Evolutionary conservation across 345 rosid species (phyloP).

Genomic region (Boechera stricta): DNA sequence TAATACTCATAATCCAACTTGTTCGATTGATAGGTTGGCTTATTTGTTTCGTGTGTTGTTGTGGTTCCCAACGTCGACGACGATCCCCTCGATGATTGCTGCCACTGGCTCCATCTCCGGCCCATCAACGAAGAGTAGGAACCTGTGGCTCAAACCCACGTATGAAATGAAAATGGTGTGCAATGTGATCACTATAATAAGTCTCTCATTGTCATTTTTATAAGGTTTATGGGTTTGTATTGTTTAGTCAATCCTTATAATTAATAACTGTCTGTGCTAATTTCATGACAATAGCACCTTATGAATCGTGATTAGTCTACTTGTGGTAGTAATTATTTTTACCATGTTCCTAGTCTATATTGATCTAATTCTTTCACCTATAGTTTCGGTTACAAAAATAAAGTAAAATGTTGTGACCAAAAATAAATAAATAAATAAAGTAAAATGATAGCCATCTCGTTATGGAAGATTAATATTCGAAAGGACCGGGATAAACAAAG

Average conservation of each 20-base stretch:
- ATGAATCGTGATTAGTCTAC: not conserved
- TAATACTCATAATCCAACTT: constrained; percentile 34
- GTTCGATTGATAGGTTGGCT: constrained; percentile 41
- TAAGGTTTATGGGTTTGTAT: not conserved
- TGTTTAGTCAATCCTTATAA: not conserved
- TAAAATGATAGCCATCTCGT: no score
- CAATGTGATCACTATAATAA: constrained; percentile 6
- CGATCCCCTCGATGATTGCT: constrained; percentile 20
- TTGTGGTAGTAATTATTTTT: not conserved
- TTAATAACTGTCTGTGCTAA: not conserved
- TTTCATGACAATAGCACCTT: not conserved
- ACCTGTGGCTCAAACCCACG: not conserved
- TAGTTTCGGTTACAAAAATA: no score
- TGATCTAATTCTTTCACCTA: no score
- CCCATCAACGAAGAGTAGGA: not conserved
- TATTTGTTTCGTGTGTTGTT: constrained; percentile 39
- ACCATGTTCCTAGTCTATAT: not conserved
- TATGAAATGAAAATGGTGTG: not conserved
- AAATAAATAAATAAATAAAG: no score
- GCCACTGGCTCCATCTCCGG: constrained; percentile 26
- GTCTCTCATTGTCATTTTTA: not conserved
- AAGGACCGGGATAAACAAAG: no score
- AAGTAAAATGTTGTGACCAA: no score
- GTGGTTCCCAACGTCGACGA: constrained; percentile 27
- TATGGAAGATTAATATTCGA: no score